Evolutionary conservation across 2,329 filamentous ascomycete species (phyloP), one percentile per base, ranked within the genome.

Genomic region (Trichoderma sp.): DNA sequence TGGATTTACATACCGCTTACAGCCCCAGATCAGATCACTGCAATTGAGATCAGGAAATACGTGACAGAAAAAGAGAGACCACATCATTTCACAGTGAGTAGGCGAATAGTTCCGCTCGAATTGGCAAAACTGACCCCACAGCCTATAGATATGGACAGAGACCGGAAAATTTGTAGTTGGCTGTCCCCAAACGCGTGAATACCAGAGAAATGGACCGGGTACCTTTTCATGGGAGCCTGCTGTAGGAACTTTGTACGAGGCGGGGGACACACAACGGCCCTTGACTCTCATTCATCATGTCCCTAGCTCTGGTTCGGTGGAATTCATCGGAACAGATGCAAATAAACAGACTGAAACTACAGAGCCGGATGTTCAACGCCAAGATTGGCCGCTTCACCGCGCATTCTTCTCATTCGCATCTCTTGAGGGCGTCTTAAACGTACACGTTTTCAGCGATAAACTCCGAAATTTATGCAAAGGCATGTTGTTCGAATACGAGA

Each of bases 1-100:
- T 65, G 69, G 61, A 65, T 58, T 14, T 71, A 71, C 36, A 26
- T 71, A n/a, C 61, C 69, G 7, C 9, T 65, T 8, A 28, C 61
- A 1, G 32, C 47, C 12, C 30, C 28, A 9, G 69, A 71, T 34
- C 28, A 32, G 18, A 58, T 71, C 30, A 65, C 34, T 14, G 61
- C 51, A 21, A 5, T 65, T 8, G 61, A 51, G 2, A 24, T 24
- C 14, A 57, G 60, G 32, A 12, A 7, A 6, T 8, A 36, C 9
- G 14, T 63, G 12, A 9, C 18, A 24, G 6, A 11, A 15, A 1
- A 4, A 3, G 18, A 43, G 2, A 39, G 8, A 6, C 32, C 56
- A 1, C 15, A 39, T 57, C 18, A 32, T 18, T 30, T 70, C 30
- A 53, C 57, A 15, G 67, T 62, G 58, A 62, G 67, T 43, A n/a